Base-by-base conservation (phyloP, 2,329 filamentous ascomycete species). In the Fonsecaea pugnacius region DNA sequence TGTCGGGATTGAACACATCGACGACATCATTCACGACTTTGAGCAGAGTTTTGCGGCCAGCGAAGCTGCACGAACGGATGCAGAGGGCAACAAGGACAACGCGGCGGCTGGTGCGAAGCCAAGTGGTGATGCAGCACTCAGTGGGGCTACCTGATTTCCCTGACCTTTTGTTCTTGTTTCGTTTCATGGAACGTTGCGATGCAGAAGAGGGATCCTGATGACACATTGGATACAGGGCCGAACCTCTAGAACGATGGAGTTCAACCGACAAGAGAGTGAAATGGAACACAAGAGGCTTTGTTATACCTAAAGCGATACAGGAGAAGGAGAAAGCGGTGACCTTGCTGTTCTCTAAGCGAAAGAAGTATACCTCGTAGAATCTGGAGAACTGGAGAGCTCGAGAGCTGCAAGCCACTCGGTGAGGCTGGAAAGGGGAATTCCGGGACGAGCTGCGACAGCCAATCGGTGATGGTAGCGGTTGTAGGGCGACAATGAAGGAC, bases 1-100 rank as follows among this genome's bases (percentile, higher is more conserved):
- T 0, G 92, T 96, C 60, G 92, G 92, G 53, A 93, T 89, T 1
- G 92, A 96, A 80, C 91, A 96, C 77, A 94, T 96, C 74, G 91
- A 96, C 80, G 92, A 96, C 74, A 96, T 96, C 72, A 92, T 96
- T 72, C 89, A 87, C 72, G 92, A 96, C 78, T 96, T 96, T 75
- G 88, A 92, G 78, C 91, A 96, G 82, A 89, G 90, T 0, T 93
- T 96, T 78, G 84, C 87, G 74, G 82, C 84, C 24, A 84, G 70
- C 55, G 50, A 50, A 30, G 70, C 69, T 24, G 66, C 67, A 5
- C 67, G 58, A 35, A 53, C 67, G 12, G 65, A 64, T 30, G 68
- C 59, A 4, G 63, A 59, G 52, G 68, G 58, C 12, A 67, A 59
- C 21, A 64, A 63, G 50, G 68, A 66, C 53, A 70, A 65, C 38